Conservation (phyloP, 345 rosid species). For the Acer saccharum region DNA sequence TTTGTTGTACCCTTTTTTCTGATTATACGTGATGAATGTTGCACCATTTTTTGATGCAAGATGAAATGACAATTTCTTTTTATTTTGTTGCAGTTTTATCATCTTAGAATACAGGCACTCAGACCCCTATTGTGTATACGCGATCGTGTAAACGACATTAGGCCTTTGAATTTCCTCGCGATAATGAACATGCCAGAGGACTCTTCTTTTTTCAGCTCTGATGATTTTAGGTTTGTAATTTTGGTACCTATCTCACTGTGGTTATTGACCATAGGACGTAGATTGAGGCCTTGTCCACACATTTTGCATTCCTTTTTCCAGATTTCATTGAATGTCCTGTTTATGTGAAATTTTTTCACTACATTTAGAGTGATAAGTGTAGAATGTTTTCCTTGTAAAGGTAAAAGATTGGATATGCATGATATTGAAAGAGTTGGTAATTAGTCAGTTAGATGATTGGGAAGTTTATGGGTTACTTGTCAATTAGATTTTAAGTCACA, state of each 20-base stretch:
- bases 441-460: neutral
- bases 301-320: neutral
- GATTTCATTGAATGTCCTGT: neutral
- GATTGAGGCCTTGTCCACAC: neutral
- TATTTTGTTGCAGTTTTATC: slow-evolving; percentile 55
- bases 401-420: neutral
- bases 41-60: neutral
- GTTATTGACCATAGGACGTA: neutral
- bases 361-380: neutral
- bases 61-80: neutral
- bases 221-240: slow-evolving; percentile 67
- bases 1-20: neutral
- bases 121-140: slow-evolving; percentile 53
- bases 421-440: neutral
- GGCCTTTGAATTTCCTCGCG: slow-evolving; percentile 63
- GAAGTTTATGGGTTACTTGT: neutral
- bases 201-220: slow-evolving; percentile 65
- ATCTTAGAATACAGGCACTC: slow-evolving; percentile 54
- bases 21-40: neutral
- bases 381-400: no score
- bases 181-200: slow-evolving; percentile 68
- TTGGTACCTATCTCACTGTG: neutral
- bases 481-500: neutral
- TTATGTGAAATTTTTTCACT: neutral
- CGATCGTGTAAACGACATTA: slow-evolving; percentile 44